phyloP scores from a whole-genome alignment of 2,329 filamentous ascomycete species.

The Penicillium brevicompactum region DNA sequence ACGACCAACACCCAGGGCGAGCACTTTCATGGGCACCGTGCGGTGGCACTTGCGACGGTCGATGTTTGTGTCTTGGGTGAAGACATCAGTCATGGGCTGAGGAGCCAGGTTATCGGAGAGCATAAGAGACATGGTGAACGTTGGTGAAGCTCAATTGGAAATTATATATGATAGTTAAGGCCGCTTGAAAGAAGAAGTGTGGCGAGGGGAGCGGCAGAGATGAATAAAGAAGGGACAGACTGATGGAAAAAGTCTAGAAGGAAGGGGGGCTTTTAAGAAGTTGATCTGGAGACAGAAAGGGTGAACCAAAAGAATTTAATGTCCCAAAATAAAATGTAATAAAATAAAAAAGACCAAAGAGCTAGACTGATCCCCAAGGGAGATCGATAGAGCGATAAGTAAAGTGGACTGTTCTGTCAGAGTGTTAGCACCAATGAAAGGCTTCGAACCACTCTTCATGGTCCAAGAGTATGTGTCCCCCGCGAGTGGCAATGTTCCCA shows the following conservation, averaged over 20 bases:
- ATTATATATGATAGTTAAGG: slow-evolving; percentile 1
- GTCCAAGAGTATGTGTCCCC: slow-evolving; percentile 10
- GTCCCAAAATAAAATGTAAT: slow-evolving; percentile 10
- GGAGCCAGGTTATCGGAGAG: slow-evolving; percentile 42
- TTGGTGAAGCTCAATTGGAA: slow-evolving; percentile 5
- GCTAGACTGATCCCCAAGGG: slow-evolving; percentile 8
- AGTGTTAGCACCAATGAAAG: slow-evolving; percentile 16
- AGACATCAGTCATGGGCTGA: slow-evolving; percentile 46
- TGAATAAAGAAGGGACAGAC: slow-evolving; percentile 24
- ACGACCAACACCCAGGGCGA: slow-evolving; percentile 68
- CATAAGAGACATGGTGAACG: slow-evolving; percentile 35
- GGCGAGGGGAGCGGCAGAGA: slow-evolving; percentile 8
- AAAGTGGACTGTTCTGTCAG: slow-evolving; percentile 26
- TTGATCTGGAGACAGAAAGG: slow-evolving; percentile 23
- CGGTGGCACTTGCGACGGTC: slow-evolving; percentile 67
- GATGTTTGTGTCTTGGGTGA: slow-evolving; percentile 68
- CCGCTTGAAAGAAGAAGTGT: slow-evolving; percentile 2
- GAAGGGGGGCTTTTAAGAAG: slow-evolving; percentile 13
- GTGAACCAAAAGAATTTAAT: slow-evolving; percentile 10
- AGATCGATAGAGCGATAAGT: slow-evolving; percentile 21
- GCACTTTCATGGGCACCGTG: slow-evolving; percentile 71
- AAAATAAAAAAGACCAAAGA: slow-evolving; percentile 14
- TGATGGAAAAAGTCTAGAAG: slow-evolving; percentile 27
- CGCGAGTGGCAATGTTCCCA: slow-evolving; percentile 24
- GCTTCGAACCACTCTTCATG: slow-evolving; percentile 10